Base-by-base conservation (phyloP, 129 eudicot genomes). In the Sambucus nigra region DNA sequence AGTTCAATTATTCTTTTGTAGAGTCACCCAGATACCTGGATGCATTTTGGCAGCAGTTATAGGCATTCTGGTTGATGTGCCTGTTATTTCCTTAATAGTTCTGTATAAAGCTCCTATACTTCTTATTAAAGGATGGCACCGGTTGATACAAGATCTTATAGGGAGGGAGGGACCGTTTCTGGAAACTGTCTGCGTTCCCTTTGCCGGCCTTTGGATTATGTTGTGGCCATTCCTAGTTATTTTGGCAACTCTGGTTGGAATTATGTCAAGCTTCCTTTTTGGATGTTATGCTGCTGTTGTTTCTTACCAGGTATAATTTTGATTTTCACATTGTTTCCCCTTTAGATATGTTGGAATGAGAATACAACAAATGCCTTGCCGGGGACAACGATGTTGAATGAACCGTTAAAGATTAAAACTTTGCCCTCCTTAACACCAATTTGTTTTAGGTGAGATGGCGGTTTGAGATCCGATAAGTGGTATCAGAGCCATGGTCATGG, bases 151-250 rank as follows among this genome's bases (percentile, higher is more conserved):
- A 35, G 72, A 67, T 67, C 59, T 67, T 22, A 42, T 67, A 13
- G 72, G 72, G 44, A 57, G 72, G 29, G 72, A 67, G 24, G 72
- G 72, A 11, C 72, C 72, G 14, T 67, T 67, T 23, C 32, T 67
- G 21, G 65, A 67, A 47, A 57, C 59, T 47, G 59, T 67, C 18
- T 67, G 72, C 22, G 52, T 67, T 28, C 72, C 72, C 28, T 67
- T 67, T 39, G 72, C 72, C 27, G 72, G 72, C 13, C 42, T 67
- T 57, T 57, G 65, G 65, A 67, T 67, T 49, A 22, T 67, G 13
- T 41, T 67, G 23, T 67, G 72, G 72, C 72, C 65, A 20, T 2
- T 49, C 15, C 15, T 49, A 9, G 72, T 67, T 26, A 17, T 57
- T 4, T 38, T 57, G 2, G 65, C 51, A 8, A 17, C 45, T 47